These are phyloP conservation scores for Lactifluus pinguis DNA, from an alignment of 768 basidiomycete species.

Conservation along the genomic window DNA sequence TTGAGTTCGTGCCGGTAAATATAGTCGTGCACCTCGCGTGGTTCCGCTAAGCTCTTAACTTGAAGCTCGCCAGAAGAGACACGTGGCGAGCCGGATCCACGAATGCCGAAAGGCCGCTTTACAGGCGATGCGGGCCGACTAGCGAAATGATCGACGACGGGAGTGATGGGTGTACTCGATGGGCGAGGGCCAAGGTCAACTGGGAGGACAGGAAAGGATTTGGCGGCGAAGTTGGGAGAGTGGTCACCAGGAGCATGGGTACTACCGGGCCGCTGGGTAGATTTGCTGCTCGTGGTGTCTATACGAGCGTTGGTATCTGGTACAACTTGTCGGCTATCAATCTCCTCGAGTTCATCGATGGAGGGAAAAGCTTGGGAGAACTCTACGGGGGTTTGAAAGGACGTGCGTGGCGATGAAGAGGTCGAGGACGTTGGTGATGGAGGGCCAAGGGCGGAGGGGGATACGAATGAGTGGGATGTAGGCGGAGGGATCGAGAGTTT, in stretches of 20 bases:
- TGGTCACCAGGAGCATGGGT: conserved; percentile 19
- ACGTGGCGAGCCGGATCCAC: conserved; percentile 35
- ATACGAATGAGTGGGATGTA: conserved; percentile 50
- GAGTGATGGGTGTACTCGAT: conserved; percentile 62
- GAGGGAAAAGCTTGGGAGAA: conserved; percentile 66
- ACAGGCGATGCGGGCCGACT: conserved; percentile 51
- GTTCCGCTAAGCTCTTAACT: conserved; percentile 25
- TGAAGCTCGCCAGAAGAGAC: conserved; percentile 23
- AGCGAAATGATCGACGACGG: conserved; percentile 43
- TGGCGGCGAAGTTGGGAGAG: conserved; percentile 15
- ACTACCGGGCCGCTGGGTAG: conserved; percentile 19
- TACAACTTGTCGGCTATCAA: conserved; percentile 39
- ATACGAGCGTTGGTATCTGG: conserved; percentile 36
- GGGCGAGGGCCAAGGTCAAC: conserved; percentile 47
- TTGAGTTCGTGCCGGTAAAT: conserved; percentile 52
- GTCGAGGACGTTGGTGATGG: conserved; percentile 67
- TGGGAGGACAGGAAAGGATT: conserved; percentile 34
- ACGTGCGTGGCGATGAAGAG: conserved; percentile 48
- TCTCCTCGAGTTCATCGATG: conserved; percentile 66
- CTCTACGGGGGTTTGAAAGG: conserved; percentile 38
- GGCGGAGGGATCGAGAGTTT: conserved; percentile 20
- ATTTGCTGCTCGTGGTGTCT: conserved; percentile 18
- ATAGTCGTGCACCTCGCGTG: conserved; percentile 22
- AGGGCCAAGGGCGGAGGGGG: conserved; percentile 62
- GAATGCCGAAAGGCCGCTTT: conserved; percentile 28